Conservation (phyloP, 306 rosid species). For the Hippophae gyantsensis region DNA sequence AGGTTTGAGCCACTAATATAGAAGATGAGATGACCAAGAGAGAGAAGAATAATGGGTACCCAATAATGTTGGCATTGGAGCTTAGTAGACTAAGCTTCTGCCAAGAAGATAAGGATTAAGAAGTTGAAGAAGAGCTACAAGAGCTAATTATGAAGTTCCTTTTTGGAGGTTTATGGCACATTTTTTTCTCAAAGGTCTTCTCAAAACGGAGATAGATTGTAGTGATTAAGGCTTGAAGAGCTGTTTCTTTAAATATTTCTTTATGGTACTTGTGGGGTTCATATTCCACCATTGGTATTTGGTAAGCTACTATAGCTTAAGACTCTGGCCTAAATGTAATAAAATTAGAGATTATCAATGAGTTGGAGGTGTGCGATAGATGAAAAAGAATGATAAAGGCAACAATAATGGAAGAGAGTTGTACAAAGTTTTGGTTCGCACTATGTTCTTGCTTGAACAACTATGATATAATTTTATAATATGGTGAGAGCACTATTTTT, state of each 20-base stretch:
- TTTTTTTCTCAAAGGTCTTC: slow-evolving; percentile 79
- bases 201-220: slow-evolving; percentile 87
- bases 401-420: too few species aligned
- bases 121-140: slow-evolving; percentile 77
- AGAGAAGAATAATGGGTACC: slow-evolving; percentile 82
- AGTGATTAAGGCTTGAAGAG: slow-evolving; percentile 70
- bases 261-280: slow-evolving; percentile 28
- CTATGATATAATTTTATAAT: too few species aligned
- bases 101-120: slow-evolving; percentile 40
- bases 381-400: too few species aligned
- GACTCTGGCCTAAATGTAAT: neutral
- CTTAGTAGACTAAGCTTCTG: slow-evolving; percentile 35
- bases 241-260: slow-evolving; percentile 46
- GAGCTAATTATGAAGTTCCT: slow-evolving; percentile 53
- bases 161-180: slow-evolving; percentile 76
- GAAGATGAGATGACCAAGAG: slow-evolving; percentile 74
- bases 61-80: slow-evolving; percentile 88
- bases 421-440: too few species aligned
- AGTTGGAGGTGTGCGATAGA: too few species aligned
- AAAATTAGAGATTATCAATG: too few species aligned
- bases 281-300: slow-evolving; percentile 47
- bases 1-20: slow-evolving; percentile 83
- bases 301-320: neutral
- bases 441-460: too few species aligned
- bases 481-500: too few species aligned